Conservation (phyloP, 2,329 filamentous ascomycete species). For the Fusarium sp. region DNA sequence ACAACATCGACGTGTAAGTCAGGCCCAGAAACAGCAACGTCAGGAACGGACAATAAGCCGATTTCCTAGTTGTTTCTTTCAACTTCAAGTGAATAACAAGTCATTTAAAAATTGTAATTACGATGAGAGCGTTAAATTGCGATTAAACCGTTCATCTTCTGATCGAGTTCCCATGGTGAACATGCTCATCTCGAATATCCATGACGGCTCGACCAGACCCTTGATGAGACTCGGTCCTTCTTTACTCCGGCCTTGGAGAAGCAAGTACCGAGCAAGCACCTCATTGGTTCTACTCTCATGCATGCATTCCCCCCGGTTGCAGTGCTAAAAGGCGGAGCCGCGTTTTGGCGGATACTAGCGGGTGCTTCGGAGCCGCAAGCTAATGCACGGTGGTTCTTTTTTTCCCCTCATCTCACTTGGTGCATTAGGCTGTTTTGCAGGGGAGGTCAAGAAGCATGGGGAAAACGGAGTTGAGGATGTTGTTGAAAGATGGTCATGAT, state of each 20-base stretch:
- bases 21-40: constrained; percentile 12
- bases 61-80: not conserved
- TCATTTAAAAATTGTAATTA: not conserved
- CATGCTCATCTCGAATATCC: constrained; percentile 16
- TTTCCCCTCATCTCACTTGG: constrained; percentile 34
- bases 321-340: constrained; percentile 42
- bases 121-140: constrained; percentile 11
- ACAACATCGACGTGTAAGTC: constrained; percentile 38
- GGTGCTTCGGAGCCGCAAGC: constrained; percentile 40
- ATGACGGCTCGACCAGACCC: constrained; percentile 26
- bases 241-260: constrained; percentile 15
- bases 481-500: not conserved
- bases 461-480: constrained; percentile 15
- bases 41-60: constrained; percentile 11
- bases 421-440: constrained; percentile 6
- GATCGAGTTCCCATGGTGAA: constrained; percentile 7
- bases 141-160: constrained; percentile 16
- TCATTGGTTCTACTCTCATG: not conserved
- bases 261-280: constrained; percentile 5
- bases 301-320: not conserved
- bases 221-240: not conserved
- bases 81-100: not conserved
- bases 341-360: constrained; percentile 40
- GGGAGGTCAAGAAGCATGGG: constrained; percentile 3
- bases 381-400: constrained; percentile 4